Conservation (phyloP, 192 early-diverging fungal species). For the Obelidium mucronatum region DNA sequence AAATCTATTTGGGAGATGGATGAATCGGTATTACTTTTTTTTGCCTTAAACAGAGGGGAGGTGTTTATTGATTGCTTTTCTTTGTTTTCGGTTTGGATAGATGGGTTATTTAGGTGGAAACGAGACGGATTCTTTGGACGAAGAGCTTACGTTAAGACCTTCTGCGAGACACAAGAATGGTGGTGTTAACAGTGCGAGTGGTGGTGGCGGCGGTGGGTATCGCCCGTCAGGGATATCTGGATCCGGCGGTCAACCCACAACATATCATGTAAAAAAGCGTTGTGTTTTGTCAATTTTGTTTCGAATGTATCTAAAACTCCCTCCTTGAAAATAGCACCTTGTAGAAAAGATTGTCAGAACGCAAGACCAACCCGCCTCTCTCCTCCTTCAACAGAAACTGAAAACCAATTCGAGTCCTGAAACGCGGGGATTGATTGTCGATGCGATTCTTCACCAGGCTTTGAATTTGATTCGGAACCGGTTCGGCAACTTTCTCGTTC, state of each 20-base stretch:
- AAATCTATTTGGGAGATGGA: slow-evolving; percentile 27
- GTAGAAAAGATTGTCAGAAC: slow-evolving; percentile 72
- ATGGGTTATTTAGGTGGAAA: background rate
- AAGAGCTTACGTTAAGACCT: background rate
- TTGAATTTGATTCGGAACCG: slow-evolving; percentile 72
- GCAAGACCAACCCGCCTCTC: slow-evolving; percentile 77
- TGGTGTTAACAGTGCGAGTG: background rate
- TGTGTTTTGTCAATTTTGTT: background rate
- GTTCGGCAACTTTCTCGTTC: slow-evolving; percentile 80
- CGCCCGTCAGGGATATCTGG: too few species aligned
- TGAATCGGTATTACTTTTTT: background rate
- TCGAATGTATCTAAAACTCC: background rate
- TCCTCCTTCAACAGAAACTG: slow-evolving; percentile 73
- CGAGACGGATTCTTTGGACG: background rate
- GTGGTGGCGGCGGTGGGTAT: background rate
- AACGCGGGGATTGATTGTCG: slow-evolving; percentile 63
- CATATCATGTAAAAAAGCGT: too few species aligned
- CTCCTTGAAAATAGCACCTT: slow-evolving; percentile 49
- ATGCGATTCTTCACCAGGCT: slow-evolving; percentile 62
- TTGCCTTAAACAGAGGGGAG: background rate
- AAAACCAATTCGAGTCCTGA: slow-evolving; percentile 56
- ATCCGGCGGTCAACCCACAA: background rate
- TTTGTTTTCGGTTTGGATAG: background rate
- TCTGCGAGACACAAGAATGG: background rate
- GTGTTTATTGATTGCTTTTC: background rate